Conservation (phyloP, 352 stramenopile species). For the Phytopythium aichiense region DNA sequence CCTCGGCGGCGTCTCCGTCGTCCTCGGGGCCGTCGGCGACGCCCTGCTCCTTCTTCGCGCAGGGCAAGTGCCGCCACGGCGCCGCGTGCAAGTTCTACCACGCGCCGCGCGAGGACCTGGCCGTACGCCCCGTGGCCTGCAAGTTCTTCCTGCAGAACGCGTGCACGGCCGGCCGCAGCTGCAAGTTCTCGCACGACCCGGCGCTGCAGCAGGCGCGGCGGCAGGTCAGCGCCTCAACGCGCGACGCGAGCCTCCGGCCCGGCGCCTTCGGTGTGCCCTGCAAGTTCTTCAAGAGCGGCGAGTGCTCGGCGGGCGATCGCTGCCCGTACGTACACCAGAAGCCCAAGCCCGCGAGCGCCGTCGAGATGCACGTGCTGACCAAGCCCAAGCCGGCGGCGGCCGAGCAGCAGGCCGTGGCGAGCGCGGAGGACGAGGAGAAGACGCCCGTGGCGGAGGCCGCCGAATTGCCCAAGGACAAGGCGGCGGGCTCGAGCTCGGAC, state of each 20-base stretch:
- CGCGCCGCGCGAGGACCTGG: conserved; percentile 29
- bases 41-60: conserved; percentile 63
- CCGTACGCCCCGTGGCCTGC: conserved; percentile 42
- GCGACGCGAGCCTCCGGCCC: conserved; percentile 35
- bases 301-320: conserved; percentile 52
- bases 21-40: not conserved
- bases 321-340: conserved; percentile 66
- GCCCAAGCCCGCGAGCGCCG: conserved; percentile 18
- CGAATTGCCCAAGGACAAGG: conserved; percentile 13
- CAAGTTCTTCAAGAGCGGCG: conserved; percentile 68
- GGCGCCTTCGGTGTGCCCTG: conserved; percentile 51
- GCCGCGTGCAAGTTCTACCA: conserved; percentile 67
- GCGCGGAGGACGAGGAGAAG: conserved; percentile 32
- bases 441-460: not conserved
- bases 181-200: conserved; percentile 61
- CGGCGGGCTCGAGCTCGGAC: conserved; percentile 10
- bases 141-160: conserved; percentile 70
- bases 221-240: conserved; percentile 32
- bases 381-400: conserved; percentile 17
- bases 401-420: conserved; percentile 13
- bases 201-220: conserved; percentile 16
- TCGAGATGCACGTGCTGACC: conserved; percentile 27
- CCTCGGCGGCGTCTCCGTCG: conserved; percentile 12
- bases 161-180: conserved; percentile 57
- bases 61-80: conserved; percentile 67